Conservation (phyloP, 192 early-diverging fungal genomes). For the Coemansia sp. region DNA sequence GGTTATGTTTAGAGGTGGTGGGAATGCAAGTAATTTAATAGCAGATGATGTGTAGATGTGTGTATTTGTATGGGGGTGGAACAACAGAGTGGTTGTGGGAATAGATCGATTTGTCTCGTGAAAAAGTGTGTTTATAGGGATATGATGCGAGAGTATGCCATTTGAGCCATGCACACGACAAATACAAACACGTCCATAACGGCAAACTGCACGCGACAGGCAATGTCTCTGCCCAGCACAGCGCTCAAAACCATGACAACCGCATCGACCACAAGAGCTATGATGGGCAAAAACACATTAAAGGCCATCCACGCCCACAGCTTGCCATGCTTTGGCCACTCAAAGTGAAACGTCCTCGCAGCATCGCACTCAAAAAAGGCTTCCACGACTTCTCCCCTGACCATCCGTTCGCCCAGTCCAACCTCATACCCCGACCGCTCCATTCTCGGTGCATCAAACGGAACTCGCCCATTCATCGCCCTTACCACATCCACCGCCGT, state of each 20-base stretch:
- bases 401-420: constrained; percentile 31
- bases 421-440: constrained; percentile 26
- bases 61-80: no score
- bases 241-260: background rate
- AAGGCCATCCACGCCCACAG: constrained; percentile 18
- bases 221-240: constrained; percentile 16
- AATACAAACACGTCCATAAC: constrained; percentile 22
- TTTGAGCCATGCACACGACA: constrained; percentile 12
- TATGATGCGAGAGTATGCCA: constrained; percentile 1
- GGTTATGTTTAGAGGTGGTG: no score
- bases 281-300: constrained; percentile 14
- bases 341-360: constrained; percentile 24
- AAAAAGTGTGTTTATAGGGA: background rate
- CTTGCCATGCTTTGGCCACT: background rate
- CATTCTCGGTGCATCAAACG: constrained; percentile 26
- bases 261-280: constrained; percentile 3
- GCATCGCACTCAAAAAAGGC: constrained; percentile 41
- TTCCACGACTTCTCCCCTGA: constrained; percentile 33
- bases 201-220: constrained; percentile 19
- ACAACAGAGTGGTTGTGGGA: background rate
- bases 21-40: no score
- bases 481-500: constrained; percentile 57
- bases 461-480: constrained; percentile 23
- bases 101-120: background rate
- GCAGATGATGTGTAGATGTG: no score